A percentile compares a stretch with the other conserved stretches of the same genome.
These are phyloP conservation scores for Vaccinium myrtillus DNA, from an alignment of 148 eudicot genomes.

Conservation along the genomic window DNA sequence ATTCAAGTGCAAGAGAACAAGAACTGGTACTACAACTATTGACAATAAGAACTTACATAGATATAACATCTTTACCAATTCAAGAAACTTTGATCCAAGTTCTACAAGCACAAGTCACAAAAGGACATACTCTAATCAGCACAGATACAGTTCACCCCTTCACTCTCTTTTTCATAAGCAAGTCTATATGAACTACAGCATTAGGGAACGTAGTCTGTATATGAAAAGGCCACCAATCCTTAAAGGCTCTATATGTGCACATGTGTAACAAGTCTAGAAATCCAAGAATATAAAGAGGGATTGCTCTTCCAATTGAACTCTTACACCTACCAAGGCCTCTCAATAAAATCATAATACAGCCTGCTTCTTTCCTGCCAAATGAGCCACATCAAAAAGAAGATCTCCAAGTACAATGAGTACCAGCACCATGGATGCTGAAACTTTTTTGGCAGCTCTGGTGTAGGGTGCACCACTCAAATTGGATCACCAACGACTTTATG, in stretches of 20 bases:
- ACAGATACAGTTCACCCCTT: background rate
- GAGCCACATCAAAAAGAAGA: background rate
- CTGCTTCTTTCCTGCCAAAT: background rate
- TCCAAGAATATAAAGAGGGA: background rate
- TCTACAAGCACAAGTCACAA: background rate
- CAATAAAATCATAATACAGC: background rate
- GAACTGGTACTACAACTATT: background rate
- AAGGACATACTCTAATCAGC: background rate
- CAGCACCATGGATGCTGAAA: background rate
- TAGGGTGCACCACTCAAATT: background rate
- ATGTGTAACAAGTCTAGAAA: background rate
- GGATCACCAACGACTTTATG: background rate
- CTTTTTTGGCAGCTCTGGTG: background rate
- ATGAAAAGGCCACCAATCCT: background rate
- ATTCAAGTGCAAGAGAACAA: background rate
- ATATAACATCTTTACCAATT: background rate
- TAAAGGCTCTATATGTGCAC: background rate
- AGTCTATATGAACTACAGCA: background rate
- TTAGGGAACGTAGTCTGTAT: background rate
- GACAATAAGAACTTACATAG: background rate
- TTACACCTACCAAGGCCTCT: background rate
- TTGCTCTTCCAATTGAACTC: background rate
- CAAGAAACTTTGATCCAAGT: background rate
- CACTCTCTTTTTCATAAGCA: conserved; percentile 1
- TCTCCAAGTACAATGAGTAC: background rate